Evolutionary conservation across 768 basidiomycete genomes (phyloP).

Genomic region (Leccinum sublutescens): DNA sequence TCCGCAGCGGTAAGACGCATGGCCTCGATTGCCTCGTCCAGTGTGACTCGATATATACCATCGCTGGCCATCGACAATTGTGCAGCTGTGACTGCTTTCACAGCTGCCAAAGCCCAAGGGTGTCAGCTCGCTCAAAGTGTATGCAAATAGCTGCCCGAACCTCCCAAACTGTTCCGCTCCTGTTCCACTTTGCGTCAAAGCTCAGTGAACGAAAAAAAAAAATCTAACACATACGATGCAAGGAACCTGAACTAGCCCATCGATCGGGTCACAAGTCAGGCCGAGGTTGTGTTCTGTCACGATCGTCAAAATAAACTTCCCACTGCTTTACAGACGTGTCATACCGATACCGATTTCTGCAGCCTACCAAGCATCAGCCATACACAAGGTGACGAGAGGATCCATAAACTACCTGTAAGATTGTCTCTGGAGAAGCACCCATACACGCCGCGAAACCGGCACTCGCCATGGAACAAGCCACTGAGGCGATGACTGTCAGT

Average conservation of each 20-base stretch:
- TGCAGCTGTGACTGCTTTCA: slow-evolving; percentile 91
- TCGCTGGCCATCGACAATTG: slow-evolving; percentile 93
- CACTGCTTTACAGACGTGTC: slow-evolving; percentile 12
- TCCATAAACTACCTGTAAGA: slow-evolving; percentile 56
- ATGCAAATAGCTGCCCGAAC: slow-evolving; percentile 36
- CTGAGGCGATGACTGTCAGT: slow-evolving; percentile 35
- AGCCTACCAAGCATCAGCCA: slow-evolving; percentile 41
- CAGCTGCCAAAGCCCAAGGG: slow-evolving; percentile 47
- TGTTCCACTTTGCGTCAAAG: slow-evolving; percentile 24
- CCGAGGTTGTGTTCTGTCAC: slow-evolving; percentile 76
- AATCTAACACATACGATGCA: slow-evolving; percentile 65
- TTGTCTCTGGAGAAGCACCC: slow-evolving; percentile 85
- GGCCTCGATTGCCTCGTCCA: slow-evolving; percentile 95
- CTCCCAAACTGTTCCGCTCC: slow-evolving; percentile 87
- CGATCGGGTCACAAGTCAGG: slow-evolving; percentile 92
- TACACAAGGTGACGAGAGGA: not conserved
- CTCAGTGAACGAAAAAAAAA: not conserved
- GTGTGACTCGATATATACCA: slow-evolving; percentile 79
- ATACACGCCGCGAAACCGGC: slow-evolving; percentile 93
- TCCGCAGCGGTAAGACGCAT: slow-evolving; percentile 92
- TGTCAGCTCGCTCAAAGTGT: slow-evolving; percentile 1
- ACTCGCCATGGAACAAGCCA: slow-evolving; percentile 95
- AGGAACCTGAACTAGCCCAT: slow-evolving; percentile 91
- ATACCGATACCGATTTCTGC: slow-evolving; percentile 89
- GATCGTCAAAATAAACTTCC: slow-evolving; percentile 3